Evolutionary conservation across 345 rosid genomes (phyloP), one percentile per base, ranked within the genome.

Genomic region (Rhodamnia rubescens): DNA sequence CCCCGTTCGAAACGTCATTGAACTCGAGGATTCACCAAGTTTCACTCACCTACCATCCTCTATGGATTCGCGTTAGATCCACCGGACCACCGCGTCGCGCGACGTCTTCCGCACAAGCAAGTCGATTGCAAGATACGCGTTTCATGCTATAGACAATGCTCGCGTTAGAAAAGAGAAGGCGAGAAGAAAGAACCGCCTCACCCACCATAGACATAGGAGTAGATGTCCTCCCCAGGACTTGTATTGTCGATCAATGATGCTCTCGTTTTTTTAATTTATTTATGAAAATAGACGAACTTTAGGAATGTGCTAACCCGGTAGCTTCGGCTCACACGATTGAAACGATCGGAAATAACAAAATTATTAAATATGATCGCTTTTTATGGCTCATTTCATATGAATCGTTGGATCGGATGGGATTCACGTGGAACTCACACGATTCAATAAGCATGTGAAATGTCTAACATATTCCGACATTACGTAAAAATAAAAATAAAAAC

Each of bases 381-480:
- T n/a, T n/a, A n/a, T n/a, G n/a, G n/a, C n/a, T n/a, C n/a, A n/a
- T n/a, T n/a, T n/a, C n/a, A n/a, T n/a, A n/a, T n/a, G n/a, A n/a
- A n/a, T n/a, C n/a, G n/a, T n/a, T n/a, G n/a, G n/a, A n/a, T n/a
- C n/a, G n/a, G n/a, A n/a, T n/a, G n/a, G n/a, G n/a, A n/a, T n/a
- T n/a, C n/a, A n/a, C n/a, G n/a, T n/a, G n/a, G 1, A 14, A 61
- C 10, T 61, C 21, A 14, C 42, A 29, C 15, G 0, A 1, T 61
- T 29, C 8, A 61, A 61, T 7, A 29, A 1, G 0, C 21, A 7
- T 61, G 74, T 15, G 10, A 61, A 14, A 29, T 7, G 15, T 29
- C 21, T 15, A 14, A 61, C 11, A 1, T 14, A 1, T 2, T 1
- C 3, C 0, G 2, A 11, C 29, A 6, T 4, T 29, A 58, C 1